A percentile compares a stretch with the other conserved stretches of the same genome.
These are phyloP conservation scores for Phytophthora pinifolia DNA, from an alignment of 352 stramenopile species.

Conservation along the genomic window DNA sequence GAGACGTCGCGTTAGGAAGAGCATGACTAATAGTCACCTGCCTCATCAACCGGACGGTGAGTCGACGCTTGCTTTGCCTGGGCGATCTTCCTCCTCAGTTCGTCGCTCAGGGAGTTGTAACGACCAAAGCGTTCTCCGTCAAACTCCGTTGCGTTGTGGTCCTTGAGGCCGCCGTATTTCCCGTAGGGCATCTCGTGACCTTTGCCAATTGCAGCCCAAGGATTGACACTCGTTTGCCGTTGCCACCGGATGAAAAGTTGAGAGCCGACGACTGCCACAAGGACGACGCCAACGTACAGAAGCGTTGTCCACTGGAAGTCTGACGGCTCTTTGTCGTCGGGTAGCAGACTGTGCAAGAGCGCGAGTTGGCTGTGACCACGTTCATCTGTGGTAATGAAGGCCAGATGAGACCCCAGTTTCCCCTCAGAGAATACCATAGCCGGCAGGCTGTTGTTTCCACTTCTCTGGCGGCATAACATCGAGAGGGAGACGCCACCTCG, in stretches of 20 bases:
- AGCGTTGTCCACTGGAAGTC: conserved; percentile 29
- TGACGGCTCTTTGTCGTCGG: conserved; percentile 12
- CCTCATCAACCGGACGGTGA: conserved; percentile 14
- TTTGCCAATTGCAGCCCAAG: conserved; percentile 22
- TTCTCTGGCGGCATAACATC: too few relatives aligned
- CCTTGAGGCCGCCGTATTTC: conserved; percentile 17
- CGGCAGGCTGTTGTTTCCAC: neutral
- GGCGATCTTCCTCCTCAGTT: conserved; percentile 22
- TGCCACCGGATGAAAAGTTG: conserved; percentile 35
- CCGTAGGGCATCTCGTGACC: conserved; percentile 2
- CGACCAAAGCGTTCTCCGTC: conserved; percentile 24
- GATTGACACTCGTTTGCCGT: conserved; percentile 16
- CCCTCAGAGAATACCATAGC: conserved; percentile 37
- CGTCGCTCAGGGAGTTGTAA: conserved; percentile 41
- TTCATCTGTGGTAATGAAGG: conserved; percentile 4
- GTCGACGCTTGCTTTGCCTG: conserved; percentile 6
- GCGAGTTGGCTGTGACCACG: conserved; percentile 7
- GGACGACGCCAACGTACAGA: conserved; percentile 19
- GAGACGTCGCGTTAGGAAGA: conserved; percentile 7
- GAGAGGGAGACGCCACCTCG: conserved; percentile 7
- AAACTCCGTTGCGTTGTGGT: conserved; percentile 4
- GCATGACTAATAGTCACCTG: conserved; percentile 20
- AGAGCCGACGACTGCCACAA: conserved; percentile 27
- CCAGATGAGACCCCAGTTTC: conserved; percentile 21
- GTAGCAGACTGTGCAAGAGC: conserved; percentile 42